A percentile compares a stretch with the other conserved stretches of the same genome.
Conservation (phyloP, 2,329 filamentous ascomycete genomes). For the Neopestalotiopsis sp. region DNA sequence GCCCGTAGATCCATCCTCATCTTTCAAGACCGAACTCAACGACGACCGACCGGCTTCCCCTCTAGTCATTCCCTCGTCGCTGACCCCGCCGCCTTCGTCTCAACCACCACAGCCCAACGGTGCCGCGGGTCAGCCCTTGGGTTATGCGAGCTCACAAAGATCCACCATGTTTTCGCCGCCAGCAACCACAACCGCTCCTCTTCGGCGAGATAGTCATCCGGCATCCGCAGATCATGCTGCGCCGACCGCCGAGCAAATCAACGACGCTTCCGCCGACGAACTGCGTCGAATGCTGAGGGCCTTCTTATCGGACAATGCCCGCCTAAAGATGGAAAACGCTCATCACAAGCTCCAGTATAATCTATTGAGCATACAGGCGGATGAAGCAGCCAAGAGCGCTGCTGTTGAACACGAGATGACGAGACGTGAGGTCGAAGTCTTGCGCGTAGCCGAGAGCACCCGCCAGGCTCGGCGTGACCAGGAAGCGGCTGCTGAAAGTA, state of each 20-base stretch:
- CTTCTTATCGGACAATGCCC: slow-evolving; percentile 61
- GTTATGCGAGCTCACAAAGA: slow-evolving; percentile 49
- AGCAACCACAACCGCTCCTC: slow-evolving; percentile 47
- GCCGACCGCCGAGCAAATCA: slow-evolving; percentile 56
- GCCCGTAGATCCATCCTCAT: slow-evolving; percentile 53
- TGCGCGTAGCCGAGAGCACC: slow-evolving; percentile 76
- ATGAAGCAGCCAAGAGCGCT: slow-evolving; percentile 84
- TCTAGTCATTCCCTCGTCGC: slow-evolving; percentile 59
- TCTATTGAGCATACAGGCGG: slow-evolving; percentile 81
- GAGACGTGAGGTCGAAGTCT: slow-evolving; percentile 83
- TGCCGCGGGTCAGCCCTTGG: slow-evolving; percentile 32
- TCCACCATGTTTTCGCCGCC: slow-evolving; percentile 60
- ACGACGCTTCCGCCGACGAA: slow-evolving; percentile 59
- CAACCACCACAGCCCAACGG: slow-evolving; percentile 46
- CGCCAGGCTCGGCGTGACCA: slow-evolving; percentile 64
- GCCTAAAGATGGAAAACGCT: slow-evolving; percentile 79
- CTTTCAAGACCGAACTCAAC: slow-evolving; percentile 57
- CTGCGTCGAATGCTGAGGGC: slow-evolving; percentile 62
- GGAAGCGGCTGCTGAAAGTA: slow-evolving; percentile 56
- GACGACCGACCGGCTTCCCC: slow-evolving; percentile 50
- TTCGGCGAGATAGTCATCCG: slow-evolving; percentile 33
- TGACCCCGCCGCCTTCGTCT: slow-evolving; percentile 63
- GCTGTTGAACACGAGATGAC: slow-evolving; percentile 92
- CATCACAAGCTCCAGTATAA: slow-evolving; percentile 92
- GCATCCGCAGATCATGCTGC: slow-evolving; percentile 47